These are phyloP conservation scores for Floccularia luteovirens DNA, from an alignment of 768 basidiomycete genomes.

Conservation along the genomic window DNA sequence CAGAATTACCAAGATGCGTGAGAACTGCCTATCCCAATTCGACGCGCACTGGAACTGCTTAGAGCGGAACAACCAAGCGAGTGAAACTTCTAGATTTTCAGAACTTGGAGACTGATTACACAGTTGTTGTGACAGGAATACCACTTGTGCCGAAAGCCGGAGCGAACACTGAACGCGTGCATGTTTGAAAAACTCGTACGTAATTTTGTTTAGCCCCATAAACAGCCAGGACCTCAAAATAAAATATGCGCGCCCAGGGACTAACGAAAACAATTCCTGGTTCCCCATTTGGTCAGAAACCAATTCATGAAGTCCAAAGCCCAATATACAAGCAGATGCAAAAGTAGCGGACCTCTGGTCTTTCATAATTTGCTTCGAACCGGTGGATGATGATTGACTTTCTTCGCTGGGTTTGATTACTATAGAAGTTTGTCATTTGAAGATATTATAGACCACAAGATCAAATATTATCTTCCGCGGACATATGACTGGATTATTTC, in stretches of 20 bases:
- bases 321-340: slow-evolving; percentile 82
- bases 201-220: too few species aligned
- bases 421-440: too few species aligned
- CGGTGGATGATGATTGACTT: too few species aligned
- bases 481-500: too few species aligned
- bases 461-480: too few species aligned
- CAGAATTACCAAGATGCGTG: slow-evolving; percentile 90
- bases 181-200: slow-evolving; percentile 94
- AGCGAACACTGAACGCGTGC: slow-evolving; percentile 84
- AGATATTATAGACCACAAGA: too few species aligned
- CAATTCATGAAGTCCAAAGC: slow-evolving; percentile 82
- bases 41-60: slow-evolving; percentile 93
- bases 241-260: slow-evolving; percentile 48
- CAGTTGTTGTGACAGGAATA: slow-evolving; percentile 60
- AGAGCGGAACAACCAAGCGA: slow-evolving; percentile 89
- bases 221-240: too few species aligned
- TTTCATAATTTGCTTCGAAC: too few species aligned
- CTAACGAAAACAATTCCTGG: slow-evolving; percentile 90
- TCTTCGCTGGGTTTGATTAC: too few species aligned
- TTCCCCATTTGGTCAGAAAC: slow-evolving; percentile 70
- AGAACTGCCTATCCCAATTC: slow-evolving; percentile 83
- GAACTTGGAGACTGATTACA: background rate
- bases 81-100: slow-evolving; percentile 15
- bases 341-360: too few species aligned
- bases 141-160: slow-evolving; percentile 82